Percentiles rank a stretch among this genome's conserved stretches.
Evolutionary conservation across 2,329 filamentous ascomycete species (phyloP).

Genomic region (Penicillium concentricum): DNA sequence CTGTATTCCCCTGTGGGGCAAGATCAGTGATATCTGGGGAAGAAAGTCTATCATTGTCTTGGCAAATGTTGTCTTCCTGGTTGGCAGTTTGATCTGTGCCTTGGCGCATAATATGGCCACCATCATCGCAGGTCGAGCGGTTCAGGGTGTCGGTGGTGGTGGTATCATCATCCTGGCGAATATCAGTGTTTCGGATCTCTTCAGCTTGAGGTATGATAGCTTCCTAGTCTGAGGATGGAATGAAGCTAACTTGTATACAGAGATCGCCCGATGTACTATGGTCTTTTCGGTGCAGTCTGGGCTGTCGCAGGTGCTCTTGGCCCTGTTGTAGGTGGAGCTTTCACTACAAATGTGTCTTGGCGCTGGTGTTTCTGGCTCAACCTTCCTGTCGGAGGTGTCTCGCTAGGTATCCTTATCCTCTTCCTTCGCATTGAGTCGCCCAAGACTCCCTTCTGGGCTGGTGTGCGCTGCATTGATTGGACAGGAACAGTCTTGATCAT

Average conservation of each 20-base stretch:
- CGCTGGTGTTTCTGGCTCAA: slow-evolving; percentile 64
- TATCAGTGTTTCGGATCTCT: slow-evolving; percentile 63
- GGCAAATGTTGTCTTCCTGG: slow-evolving; percentile 61
- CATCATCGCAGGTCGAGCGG: slow-evolving; percentile 60
- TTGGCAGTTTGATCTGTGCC: slow-evolving; percentile 61
- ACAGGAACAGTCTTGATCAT: slow-evolving; percentile 64
- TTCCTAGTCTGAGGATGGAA: background rate
- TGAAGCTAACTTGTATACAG: slow-evolving; percentile 29
- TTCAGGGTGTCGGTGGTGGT: slow-evolving; percentile 65
- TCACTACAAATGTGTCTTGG: slow-evolving; percentile 60
- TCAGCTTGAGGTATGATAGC: slow-evolving; percentile 53
- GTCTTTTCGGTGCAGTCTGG: slow-evolving; percentile 62
- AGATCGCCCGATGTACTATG: slow-evolving; percentile 60
- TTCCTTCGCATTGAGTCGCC: slow-evolving; percentile 63
- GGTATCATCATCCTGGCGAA: slow-evolving; percentile 64
- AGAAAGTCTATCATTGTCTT: slow-evolving; percentile 61
- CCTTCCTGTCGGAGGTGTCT: slow-evolving; percentile 59
- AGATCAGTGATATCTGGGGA: slow-evolving; percentile 66
- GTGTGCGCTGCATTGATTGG: slow-evolving; percentile 64
- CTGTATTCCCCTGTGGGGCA: slow-evolving; percentile 60
- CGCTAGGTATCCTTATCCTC: slow-evolving; percentile 58
- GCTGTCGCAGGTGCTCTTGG: slow-evolving; percentile 60
- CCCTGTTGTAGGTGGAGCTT: slow-evolving; percentile 61
- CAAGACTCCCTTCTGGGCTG: slow-evolving; percentile 57
- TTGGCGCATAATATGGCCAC: slow-evolving; percentile 59